Base-by-base conservation (phyloP, 305 asterid genomes). In the Plantago coronopus region DNA sequence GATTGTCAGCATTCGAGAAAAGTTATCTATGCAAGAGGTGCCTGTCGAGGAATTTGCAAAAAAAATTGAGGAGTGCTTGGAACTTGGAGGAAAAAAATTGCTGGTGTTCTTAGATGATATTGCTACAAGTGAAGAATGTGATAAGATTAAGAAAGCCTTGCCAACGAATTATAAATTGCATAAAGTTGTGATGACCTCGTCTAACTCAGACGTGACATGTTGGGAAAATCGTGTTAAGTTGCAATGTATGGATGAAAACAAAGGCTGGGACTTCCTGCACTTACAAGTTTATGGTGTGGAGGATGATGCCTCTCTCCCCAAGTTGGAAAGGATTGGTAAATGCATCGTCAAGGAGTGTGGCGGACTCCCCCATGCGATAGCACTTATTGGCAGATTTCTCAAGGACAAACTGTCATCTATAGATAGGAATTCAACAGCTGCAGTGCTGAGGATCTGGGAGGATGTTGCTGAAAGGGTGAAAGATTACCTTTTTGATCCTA, bases 261-360 rank as follows among this genome's bases (percentile, higher is more conserved):
- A 17, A 51, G 37, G 57, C 34, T 51, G 57, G 57, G 38, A 22
- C 38, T 40, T 51, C 3, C 57, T 51, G 3, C 11, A 22, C 3
- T 22, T 7, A 15, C 37, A 20, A 7, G 34, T 51, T 9, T 22
- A 21, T 51, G 57, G 38, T 51, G 17, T n/a, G n/a, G n/a, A n/a
- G n/a, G n/a, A n/a, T n/a, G n/a, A n/a, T n/a, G n/a, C n/a, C 17
- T 51, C 38, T 48, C 17, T 17, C 14, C 57, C 57, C 0, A 40
- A 51, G 17, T 51, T 51, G 57, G 57, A 51, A 51, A 25, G 18
- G 37, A 12, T 23, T 27, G 57, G 57, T 4, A 51, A 11, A 8
- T 0, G 8, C 57, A 51, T 51, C 9, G 57, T 25, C 17, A 20
- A 5, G 8, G 5, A 23, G 38, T 51, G 57, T 51, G 57, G 37